Percentiles rank a stretch among this genome's conserved stretches.
Conservation (phyloP, 176 grass and related monocot species). For the Carex myosuroides region DNA sequence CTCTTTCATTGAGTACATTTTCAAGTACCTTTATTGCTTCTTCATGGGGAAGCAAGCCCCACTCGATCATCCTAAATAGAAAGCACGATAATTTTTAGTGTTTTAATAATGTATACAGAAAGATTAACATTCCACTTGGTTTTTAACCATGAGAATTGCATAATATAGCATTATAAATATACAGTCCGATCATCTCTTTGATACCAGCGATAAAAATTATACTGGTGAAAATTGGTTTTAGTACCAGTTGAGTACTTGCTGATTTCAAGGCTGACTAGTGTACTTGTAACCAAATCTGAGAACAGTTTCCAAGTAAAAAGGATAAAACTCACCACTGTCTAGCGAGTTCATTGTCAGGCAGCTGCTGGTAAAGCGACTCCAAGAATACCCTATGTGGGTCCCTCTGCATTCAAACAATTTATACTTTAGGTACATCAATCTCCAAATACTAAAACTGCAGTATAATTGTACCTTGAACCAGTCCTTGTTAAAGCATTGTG, state of each 20-base stretch:
- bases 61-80: conserved; percentile 24
- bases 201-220: background rate
- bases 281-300: background rate
- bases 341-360: conserved; percentile 13
- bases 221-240: background rate
- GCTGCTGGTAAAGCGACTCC: conserved; percentile 15
- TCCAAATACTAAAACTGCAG: background rate
- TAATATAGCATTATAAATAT: background rate
- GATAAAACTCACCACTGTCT: conserved; percentile 9
- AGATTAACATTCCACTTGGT: background rate
- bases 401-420: conserved; percentile 8
- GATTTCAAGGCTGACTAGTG: background rate
- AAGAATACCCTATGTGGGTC: conserved; percentile 28
- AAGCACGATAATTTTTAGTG: background rate
- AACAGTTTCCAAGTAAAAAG: background rate
- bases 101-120: background rate
- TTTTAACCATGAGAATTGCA: background rate
- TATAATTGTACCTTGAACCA: background rate
- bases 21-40: background rate
- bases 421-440: background rate
- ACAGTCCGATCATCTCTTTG: background rate
- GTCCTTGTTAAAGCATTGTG: background rate
- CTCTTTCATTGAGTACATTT: background rate
- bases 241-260: background rate
- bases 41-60: conserved; percentile 16